Percentiles rank a stretch among this genome's conserved stretches.
Evolutionary conservation across 1,284 basidiomycete species (phyloP).

Genomic region (Coniferiporia weirii): DNA sequence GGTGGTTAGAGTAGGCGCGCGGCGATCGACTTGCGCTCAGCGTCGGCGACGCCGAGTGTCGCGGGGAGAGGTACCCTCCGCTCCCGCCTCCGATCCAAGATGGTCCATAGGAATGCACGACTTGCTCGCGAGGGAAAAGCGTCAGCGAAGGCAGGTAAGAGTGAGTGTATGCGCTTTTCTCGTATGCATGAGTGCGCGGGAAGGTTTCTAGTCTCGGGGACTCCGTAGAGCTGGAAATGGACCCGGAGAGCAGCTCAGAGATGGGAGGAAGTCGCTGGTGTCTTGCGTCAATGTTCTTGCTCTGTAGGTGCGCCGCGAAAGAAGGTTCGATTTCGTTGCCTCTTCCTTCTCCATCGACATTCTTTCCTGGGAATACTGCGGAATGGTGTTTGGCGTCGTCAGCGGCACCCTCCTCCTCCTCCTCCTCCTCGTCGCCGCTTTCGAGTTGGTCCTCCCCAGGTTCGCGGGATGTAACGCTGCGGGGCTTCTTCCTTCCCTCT

Average conservation of each 20-base stretch:
- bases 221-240: neutral
- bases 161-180: neutral
- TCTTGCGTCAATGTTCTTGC: neutral
- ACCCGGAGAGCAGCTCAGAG: neutral
- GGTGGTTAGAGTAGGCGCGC: neutral
- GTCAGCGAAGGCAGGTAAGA: neutral
- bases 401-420: neutral
- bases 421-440: neutral
- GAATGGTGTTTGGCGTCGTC: neutral
- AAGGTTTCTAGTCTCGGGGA: neutral
- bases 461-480: neutral
- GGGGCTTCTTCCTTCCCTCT: neutral
- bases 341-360: slow-evolving; percentile 36
- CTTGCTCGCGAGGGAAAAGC: neutral
- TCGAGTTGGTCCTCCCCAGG: neutral
- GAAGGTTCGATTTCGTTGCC: slow-evolving; percentile 71
- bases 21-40: neutral
- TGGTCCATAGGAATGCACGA: neutral
- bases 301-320: neutral
- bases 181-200: neutral
- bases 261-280: neutral
- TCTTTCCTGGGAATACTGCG: slow-evolving; percentile 5
- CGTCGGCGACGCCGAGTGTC: neutral
- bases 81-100: neutral
- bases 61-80: neutral